Percentiles rank a stretch among this genome's conserved stretches.
These are phyloP conservation scores for Lithohypha guttulata DNA, from an alignment of 2,329 filamentous ascomycete genomes.

Conservation along the genomic window DNA sequence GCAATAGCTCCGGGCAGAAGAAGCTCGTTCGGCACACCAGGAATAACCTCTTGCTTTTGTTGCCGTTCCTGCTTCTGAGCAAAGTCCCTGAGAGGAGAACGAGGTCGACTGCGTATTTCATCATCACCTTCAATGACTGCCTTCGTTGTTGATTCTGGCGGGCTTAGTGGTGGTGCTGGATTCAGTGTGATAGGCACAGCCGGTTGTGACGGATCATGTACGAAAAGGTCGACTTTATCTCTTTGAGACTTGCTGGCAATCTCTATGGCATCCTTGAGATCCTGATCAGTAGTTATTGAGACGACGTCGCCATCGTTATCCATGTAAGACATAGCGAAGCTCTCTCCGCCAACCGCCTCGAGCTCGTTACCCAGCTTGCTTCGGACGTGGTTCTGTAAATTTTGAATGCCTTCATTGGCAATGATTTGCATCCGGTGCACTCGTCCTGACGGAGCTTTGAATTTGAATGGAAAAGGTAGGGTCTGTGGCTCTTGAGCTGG, in stretches of 20 bases:
- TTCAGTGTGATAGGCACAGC: conserved; percentile 57
- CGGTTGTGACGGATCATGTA: conserved; percentile 86
- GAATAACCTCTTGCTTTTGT: conserved; percentile 58
- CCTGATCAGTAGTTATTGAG: conserved; percentile 90
- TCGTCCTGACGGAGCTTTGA: conserved; percentile 90
- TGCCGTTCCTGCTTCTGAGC: conserved; percentile 37
- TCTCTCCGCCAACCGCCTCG: conserved; percentile 72
- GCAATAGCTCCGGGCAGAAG: conserved; percentile 89
- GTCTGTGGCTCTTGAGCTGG: conserved; percentile 48
- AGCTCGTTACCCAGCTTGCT: conserved; percentile 77
- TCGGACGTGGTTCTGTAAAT: conserved; percentile 66
- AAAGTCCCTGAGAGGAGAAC: conserved; percentile 42
- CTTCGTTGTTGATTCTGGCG: conserved; percentile 40
- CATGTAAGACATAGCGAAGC: conserved; percentile 88
- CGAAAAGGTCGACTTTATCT: conserved; percentile 95
- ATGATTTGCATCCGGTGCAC: conserved; percentile 84
- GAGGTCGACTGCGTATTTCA: conserved; percentile 29
- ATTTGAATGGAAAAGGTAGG: conserved; percentile 90
- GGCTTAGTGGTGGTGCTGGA: conserved; percentile 45
- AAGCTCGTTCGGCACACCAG: conserved; percentile 86
- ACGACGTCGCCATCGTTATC: conserved; percentile 96
- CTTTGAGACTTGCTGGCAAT: conserved; percentile 65
- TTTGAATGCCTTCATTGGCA: conserved; percentile 66
- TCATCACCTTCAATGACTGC: conserved; percentile 27
- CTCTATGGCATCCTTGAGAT: conserved; percentile 79